A percentile compares a stretch with the other conserved stretches of the same genome.
Evolutionary conservation across 345 rosid genomes (phyloP).

Genomic region (Acer campestre): DNA sequence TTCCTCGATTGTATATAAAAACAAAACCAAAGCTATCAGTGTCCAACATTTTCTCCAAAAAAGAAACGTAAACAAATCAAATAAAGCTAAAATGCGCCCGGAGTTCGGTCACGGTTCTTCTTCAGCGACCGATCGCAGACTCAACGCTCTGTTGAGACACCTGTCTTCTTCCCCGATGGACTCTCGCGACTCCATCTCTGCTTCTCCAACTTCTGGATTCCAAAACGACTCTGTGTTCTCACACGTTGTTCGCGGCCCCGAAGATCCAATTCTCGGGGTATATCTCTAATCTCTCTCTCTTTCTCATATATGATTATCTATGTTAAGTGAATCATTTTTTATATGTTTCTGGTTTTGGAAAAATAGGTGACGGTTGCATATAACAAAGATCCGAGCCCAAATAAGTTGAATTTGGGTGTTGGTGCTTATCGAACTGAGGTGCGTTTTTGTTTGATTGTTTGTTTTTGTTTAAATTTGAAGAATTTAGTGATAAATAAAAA

Average conservation of each 20-base stretch:
- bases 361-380: constrained; percentile 86
- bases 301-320: not conserved
- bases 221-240: constrained; percentile 68
- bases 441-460: not conserved
- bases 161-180: constrained; percentile 19
- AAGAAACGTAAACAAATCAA: not conserved
- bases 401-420: constrained; percentile 94
- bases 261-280: constrained; percentile 93
- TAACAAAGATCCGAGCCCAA: constrained; percentile 87
- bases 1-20: constrained; percentile 11
- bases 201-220: constrained; percentile 45
- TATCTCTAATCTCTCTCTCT: constrained; percentile 16
- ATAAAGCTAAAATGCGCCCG: constrained; percentile 12
- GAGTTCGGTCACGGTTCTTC: constrained; percentile 21
- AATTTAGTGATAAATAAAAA: not conserved
- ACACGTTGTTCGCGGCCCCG: constrained; percentile 81
- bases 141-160: constrained; percentile 51
- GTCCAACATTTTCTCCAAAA: not conserved
- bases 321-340: not conserved
- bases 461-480: not conserved
- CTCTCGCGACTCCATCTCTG: constrained; percentile 26
- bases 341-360: not conserved
- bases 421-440: constrained; percentile 98
- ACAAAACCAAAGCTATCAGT: not conserved
- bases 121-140: constrained; percentile 47